phyloP scores from a whole-genome alignment of 108 stramenopile genomes.

The Pseudonitzschia pungens region DNA sequence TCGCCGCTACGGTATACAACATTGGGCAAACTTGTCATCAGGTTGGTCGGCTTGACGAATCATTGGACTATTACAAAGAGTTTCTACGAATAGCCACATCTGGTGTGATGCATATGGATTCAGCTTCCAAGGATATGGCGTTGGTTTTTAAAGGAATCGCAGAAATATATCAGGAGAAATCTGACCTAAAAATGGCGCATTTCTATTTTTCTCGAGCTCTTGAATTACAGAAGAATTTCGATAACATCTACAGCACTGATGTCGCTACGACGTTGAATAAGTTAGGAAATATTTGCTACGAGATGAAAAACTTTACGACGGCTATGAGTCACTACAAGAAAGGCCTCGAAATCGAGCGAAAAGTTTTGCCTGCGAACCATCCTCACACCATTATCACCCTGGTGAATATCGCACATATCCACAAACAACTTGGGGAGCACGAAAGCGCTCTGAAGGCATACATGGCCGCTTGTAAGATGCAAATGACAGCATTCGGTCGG shows the following conservation, averaged over 20 bases:
- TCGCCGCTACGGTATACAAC: constrained; percentile 73
- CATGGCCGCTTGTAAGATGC: constrained; percentile 41
- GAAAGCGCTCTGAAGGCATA: constrained; percentile 44
- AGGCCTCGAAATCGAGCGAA: constrained; percentile 56
- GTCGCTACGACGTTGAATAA: constrained; percentile 72
- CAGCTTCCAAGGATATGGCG: constrained; percentile 56
- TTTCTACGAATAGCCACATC: constrained; percentile 49
- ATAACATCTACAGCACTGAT: constrained; percentile 53
- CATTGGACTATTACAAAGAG: constrained; percentile 49
- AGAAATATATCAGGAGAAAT: constrained; percentile 54
- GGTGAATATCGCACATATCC: constrained; percentile 42
- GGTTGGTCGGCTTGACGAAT: constrained; percentile 40
- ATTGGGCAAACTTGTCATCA: constrained; percentile 69
- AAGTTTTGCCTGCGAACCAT: constrained; percentile 44
- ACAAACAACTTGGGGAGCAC: constrained; percentile 49
- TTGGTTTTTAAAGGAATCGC: constrained; percentile 65
- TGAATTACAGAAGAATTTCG: constrained; percentile 31
- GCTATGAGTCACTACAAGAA: constrained; percentile 61
- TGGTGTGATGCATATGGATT: constrained; percentile 28
- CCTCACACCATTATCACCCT: constrained; percentile 51
- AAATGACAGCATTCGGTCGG: constrained; percentile 30
- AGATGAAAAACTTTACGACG: constrained; percentile 46
- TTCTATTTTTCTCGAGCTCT: constrained; percentile 37
- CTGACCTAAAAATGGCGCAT: constrained; percentile 45
- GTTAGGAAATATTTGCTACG: constrained; percentile 72